These are phyloP conservation scores for Eutypella sp. DNA, from an alignment of 2,329 filamentous ascomycete genomes.

Conservation along the genomic window DNA sequence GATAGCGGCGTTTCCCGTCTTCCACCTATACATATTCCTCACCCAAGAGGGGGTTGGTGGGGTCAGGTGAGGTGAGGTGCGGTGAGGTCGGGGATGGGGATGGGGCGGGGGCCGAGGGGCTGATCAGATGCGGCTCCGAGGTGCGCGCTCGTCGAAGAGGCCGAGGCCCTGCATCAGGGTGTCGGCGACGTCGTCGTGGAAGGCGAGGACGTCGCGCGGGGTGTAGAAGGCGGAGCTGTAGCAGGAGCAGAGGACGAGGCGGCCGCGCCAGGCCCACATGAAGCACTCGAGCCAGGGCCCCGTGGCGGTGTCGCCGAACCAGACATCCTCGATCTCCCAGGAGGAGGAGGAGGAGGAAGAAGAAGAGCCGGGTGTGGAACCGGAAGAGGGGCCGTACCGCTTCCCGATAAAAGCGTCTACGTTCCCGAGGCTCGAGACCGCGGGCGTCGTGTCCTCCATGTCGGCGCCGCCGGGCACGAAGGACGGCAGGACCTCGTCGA, in stretches of 20 bases:
- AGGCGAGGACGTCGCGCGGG: background rate
- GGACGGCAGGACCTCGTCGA: background rate
- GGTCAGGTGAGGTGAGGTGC: no score
- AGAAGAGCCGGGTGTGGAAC: no score
- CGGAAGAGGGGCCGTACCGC: conserved; percentile 1
- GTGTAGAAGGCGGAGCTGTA: conserved; percentile 1
- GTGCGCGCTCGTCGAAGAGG: background rate
- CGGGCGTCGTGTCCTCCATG: conserved; percentile 1
- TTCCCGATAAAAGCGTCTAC: background rate
- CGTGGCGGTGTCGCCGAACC: background rate
- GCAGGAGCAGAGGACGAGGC: background rate
- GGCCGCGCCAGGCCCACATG: conserved; percentile 1
- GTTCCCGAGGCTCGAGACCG: conserved; percentile 1
- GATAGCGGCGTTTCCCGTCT: no score
- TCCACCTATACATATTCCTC: no score
- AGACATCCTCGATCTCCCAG: conserved; percentile 1
- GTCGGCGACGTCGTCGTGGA: background rate
- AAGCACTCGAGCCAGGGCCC: conserved; percentile 1
- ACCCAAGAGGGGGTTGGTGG: no score
- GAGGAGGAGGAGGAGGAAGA: no score
- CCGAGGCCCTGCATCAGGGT: background rate
- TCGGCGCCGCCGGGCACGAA: background rate
- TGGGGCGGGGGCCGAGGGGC: no score
- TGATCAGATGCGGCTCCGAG: background rate
- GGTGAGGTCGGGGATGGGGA: no score